Evolutionary conservation across 371 early-diverging fungal genomes (phyloP).

Genomic region (Mortierella polycephala): DNA sequence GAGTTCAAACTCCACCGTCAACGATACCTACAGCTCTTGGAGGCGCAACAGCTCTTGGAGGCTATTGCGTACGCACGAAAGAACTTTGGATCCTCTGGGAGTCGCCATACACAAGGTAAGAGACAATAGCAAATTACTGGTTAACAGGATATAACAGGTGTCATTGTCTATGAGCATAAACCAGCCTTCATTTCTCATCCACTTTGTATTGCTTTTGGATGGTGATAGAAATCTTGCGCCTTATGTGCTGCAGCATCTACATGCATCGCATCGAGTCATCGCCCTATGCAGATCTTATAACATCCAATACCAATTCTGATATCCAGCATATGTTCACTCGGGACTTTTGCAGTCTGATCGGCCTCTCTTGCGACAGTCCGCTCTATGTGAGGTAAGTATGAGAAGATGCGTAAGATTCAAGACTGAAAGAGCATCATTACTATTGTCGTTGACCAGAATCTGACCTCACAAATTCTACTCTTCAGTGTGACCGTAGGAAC

Average conservation of each 20-base stretch:
- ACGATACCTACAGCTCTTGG: conserved; percentile 79
- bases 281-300: conserved; percentile 76
- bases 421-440: background rate
- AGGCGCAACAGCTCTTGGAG: conserved; percentile 52
- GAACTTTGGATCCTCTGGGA: conserved; percentile 75
- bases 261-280: conserved; percentile 60
- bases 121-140: background rate
- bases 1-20: conserved; percentile 88
- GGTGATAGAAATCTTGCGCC: conserved; percentile 75
- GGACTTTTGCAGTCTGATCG: conserved; percentile 88
- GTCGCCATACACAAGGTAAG: conserved; percentile 72
- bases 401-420: no score
- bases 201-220: conserved; percentile 38
- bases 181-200: conserved; percentile 22
- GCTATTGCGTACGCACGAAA: conserved; percentile 82
- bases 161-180: background rate
- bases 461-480: background rate
- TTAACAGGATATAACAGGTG: background rate
- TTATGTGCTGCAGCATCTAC: conserved; percentile 74
- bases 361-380: conserved; percentile 83
- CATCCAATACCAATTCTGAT: conserved; percentile 64
- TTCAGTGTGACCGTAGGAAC: conserved; percentile 84
- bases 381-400: conserved; percentile 73
- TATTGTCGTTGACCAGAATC: background rate
- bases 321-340: conserved; percentile 81